Base-by-base conservation (phyloP, 83 land plant species). In the Picea mariana region DNA sequence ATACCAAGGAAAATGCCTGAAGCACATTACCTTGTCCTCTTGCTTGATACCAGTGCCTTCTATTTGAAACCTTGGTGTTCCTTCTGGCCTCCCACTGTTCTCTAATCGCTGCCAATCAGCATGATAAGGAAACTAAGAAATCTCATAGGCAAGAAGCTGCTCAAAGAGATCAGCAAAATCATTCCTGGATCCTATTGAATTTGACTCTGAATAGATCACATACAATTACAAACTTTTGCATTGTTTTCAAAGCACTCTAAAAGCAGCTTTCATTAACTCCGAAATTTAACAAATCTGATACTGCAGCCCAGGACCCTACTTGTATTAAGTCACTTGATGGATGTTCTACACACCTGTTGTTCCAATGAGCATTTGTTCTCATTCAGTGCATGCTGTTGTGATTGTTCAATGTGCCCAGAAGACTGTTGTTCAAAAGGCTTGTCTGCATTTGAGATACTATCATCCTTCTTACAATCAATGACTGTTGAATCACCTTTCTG, bases 21-120 rank as follows among this genome's bases (percentile, higher is more conserved):
- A 71, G 49, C 44, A 42, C n/a, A 9, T 71, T 71, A 71, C 75
- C 75, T 71, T 71, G 75, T 40, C 75, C 7, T 40, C 20, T 20
- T 71, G 75, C 18, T 18, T 38, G n/a, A 9, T 2, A n/a, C 18
- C 49, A 40, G 23, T 44, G 9, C 40, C 20, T 9, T 71, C 49
- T 7, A 38, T 71, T 71, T 40, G 75, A 40, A 49, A 71, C 42
- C 21, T 49, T 4, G 23, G 27, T 75, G 77, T 75, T 75, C 59
- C 77, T 75, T 75, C 49, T 18, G 58, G 21, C 27, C 59, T 75
- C 77, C 21, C 21, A 73, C n/a, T 44, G n/a, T 75, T 49, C 59
- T 24, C 77, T 20, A 27, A 55, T 78, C 26, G 80, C 80, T 78
- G 80, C 27, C 34, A 24, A 76, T 76, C 78, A 77, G 62, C 17